Evolutionary conservation across 1,284 basidiomycete species (phyloP), one percentile per base, ranked within the genome.

Genomic region (Ganoderma resinaceum): DNA sequence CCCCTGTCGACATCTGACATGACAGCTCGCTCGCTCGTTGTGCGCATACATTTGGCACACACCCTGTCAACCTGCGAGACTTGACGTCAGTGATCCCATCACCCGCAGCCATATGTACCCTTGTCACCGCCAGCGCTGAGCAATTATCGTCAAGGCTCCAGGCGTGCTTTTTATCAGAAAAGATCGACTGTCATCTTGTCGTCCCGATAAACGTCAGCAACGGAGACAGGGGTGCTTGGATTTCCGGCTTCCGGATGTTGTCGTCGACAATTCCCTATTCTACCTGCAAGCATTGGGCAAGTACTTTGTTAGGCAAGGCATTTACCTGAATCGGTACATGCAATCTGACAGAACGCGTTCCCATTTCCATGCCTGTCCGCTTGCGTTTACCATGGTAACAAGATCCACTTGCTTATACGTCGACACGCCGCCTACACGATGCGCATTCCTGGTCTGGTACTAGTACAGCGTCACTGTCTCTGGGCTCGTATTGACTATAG

Each of bases 81-180:
- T 38, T 55, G 52, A 57, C 62, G 62, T 63, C 57, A 61, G n/a
- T 40, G 26, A 53, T 46, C 52, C 49, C 65, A 62, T 61, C 60
- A 40, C 37, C 20, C 26, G 20, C 57, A 37, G 57, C 57, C 37
- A 33, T 37, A 52, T 20, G n/a, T n/a, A n/a, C n/a, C 46, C 46
- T 52, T 52, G 46, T 49, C 46, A n/a, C 46, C n/a, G 42, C 20
- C 20, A 43, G 42, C 18, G 18, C n/a, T n/a, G n/a, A n/a, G n/a
- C n/a, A n/a, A n/a, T n/a, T n/a, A 20, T 43, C 23, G 46, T 49
- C 46, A 49, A 14, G 11, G 46, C 46, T 12, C 23, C 6, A 52
- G n/a, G 20, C 55, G 55, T n/a, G 31, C 52, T 31, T 18, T 11
- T 12, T 38, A n/a, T n/a, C n/a, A n/a, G n/a, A n/a, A n/a, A n/a